Evolutionary conservation across 1,284 basidiomycete species (phyloP).

Genomic region (Clitocybe nebularis): DNA sequence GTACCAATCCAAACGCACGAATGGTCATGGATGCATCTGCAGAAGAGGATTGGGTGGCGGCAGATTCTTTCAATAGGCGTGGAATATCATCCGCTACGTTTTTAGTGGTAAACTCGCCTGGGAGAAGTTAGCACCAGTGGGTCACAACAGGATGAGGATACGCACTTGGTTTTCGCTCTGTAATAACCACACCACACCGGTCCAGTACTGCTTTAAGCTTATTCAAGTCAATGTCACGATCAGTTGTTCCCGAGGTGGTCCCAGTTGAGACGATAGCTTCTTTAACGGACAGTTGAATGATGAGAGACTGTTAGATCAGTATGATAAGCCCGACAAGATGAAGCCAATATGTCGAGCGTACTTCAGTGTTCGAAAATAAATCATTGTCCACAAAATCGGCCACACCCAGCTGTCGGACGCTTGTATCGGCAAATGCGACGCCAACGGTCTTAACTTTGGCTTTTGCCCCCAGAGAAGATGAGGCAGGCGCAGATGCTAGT

Average conservation of each 20-base stretch:
- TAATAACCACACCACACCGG: slow-evolving; percentile 87
- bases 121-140: not conserved
- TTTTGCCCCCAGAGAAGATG: slow-evolving; percentile 35
- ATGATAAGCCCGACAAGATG: slow-evolving; percentile 6
- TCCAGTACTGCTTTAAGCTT: slow-evolving; percentile 86
- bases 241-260: slow-evolving; percentile 64
- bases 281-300: slow-evolving; percentile 96
- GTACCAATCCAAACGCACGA: no score
- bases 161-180: slow-evolving; percentile 80
- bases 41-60: slow-evolving; percentile 33
- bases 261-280: slow-evolving; percentile 79
- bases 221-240: slow-evolving; percentile 82
- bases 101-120: slow-evolving; percentile 82
- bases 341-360: slow-evolving; percentile 27
- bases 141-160: not conserved
- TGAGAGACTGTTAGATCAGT: slow-evolving; percentile 61
- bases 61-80: slow-evolving; percentile 57
- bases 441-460: slow-evolving; percentile 62
- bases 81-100: slow-evolving; percentile 85
- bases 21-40: slow-evolving; percentile 46
- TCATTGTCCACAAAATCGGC: slow-evolving; percentile 95
- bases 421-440: slow-evolving; percentile 79
- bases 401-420: slow-evolving; percentile 65
- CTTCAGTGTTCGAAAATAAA: slow-evolving; percentile 93
- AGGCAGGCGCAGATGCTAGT: slow-evolving; percentile 53